Percentiles rank a stretch among this genome's conserved stretches.
Conservation (phyloP, 176 grass and related monocot genomes). For the bread wheat (Triticum aestivum) region IWGSC_CS_RefSeq_v2.1 NC_057811.1:127245103-127245602, state of each 20-base stretch:
- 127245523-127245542: constrained; percentile 92
- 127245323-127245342: constrained; percentile 91
- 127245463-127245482: constrained; percentile 77
- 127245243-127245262: constrained; percentile 70
- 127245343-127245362: constrained; percentile 83
- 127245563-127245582: constrained; percentile 94
- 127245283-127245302: constrained; percentile 59
- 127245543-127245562: constrained; percentile 96
- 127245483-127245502: constrained; percentile 86
- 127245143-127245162: constrained; percentile 97
- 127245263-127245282: constrained; percentile 73
- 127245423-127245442: constrained; percentile 21
- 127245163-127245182: constrained; percentile 76
- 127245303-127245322: constrained; percentile 85
- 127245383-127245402: constrained; percentile 89
- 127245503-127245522: constrained; percentile 99
- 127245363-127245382: constrained; percentile 77
- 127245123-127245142: constrained; percentile 82
- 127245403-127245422: constrained; percentile 59
- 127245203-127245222: constrained; percentile 87
- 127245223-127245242: constrained; percentile 57
- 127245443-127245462: constrained; percentile 61
- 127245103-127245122: constrained; percentile 65
- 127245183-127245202: constrained; percentile 94
- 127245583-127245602: constrained; percentile 95